Percentiles rank a stretch among this genome's conserved stretches.
These are phyloP conservation scores for Pisolithus marmoratus DNA, from an alignment of 768 basidiomycete species.

Conservation along the genomic window DNA sequence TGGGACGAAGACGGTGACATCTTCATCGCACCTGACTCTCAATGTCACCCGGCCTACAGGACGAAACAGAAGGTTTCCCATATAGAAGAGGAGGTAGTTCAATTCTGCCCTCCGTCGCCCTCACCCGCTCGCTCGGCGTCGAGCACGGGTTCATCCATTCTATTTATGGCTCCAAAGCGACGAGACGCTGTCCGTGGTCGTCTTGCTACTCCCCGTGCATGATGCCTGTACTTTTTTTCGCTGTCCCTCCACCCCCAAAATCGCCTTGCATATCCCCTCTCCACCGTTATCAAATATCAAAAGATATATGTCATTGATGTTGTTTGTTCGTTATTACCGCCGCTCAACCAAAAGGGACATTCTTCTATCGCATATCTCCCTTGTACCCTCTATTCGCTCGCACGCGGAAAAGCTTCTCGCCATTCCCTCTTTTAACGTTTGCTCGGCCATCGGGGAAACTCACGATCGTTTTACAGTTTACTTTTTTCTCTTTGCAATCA, in stretches of 20 bases:
- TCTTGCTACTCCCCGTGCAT: constrained; percentile 11
- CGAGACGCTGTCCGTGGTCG: constrained; percentile 12
- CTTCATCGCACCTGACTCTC: constrained; percentile 15
- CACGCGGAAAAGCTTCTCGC: background rate
- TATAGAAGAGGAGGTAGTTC: constrained; percentile 1
- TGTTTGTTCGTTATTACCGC: background rate
- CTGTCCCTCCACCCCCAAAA: constrained; percentile 4
- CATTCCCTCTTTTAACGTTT: background rate
- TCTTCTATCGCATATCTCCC: constrained; percentile 7
- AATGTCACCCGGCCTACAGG: constrained; percentile 9
- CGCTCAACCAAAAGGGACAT: constrained; percentile 14
- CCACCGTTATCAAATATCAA: constrained; percentile 2
- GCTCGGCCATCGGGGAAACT: background rate
- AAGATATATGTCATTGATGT: background rate
- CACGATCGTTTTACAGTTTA: background rate
- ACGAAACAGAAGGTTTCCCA: constrained; percentile 9
- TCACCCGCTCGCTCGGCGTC: constrained; percentile 17
- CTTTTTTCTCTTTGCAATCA: background rate
- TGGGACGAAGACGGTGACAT: constrained; percentile 22
- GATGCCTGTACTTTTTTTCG: constrained; percentile 1
- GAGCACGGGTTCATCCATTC: constrained; percentile 23
- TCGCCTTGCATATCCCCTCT: background rate
- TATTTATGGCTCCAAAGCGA: constrained; percentile 25
- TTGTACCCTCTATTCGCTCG: constrained; percentile 6
- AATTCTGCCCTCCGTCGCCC: constrained; percentile 14